These are phyloP conservation scores for Penicillium nordicum DNA, from an alignment of 2,329 filamentous ascomycete genomes.

Conservation along the genomic window DNA sequence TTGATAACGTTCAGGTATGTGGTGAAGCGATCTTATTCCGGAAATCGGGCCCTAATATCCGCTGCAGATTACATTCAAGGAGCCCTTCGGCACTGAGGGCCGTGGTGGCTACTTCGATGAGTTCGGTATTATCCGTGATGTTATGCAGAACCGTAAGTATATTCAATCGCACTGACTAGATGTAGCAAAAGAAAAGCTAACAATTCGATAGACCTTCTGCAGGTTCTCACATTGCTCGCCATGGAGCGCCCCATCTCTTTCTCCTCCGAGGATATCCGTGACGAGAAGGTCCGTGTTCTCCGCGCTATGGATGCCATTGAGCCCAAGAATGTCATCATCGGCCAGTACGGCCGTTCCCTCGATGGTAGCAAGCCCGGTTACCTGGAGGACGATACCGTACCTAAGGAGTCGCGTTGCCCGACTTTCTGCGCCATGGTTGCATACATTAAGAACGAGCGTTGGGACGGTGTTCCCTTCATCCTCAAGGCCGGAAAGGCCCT, in stretches of 20 bases:
- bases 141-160: slow-evolving; percentile 88
- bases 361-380: slow-evolving; percentile 96
- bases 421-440: slow-evolving; percentile 97
- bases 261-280: slow-evolving; percentile 94
- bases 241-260: slow-evolving; percentile 99
- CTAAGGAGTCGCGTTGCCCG: slow-evolving; percentile 93
- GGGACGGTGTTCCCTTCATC: slow-evolving; percentile 99
- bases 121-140: slow-evolving; percentile 98
- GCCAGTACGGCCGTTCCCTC: slow-evolving; percentile 93
- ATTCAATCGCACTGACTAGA: not conserved
- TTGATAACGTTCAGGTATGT: slow-evolving; percentile 85
- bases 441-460: slow-evolving; percentile 99
- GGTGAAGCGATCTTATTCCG: not conserved
- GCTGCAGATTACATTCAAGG: slow-evolving; percentile 86
- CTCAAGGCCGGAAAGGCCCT: slow-evolving; percentile 98
- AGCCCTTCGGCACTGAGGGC: slow-evolving; percentile 97
- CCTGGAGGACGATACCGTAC: slow-evolving; percentile 98
- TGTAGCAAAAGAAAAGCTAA: not conserved
- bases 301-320: slow-evolving; percentile 91
- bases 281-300: slow-evolving; percentile 94
- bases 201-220: slow-evolving; percentile 66
- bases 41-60: slow-evolving; percentile 7
- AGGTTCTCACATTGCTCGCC: slow-evolving; percentile 90
- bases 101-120: slow-evolving; percentile 99
- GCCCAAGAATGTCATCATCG: slow-evolving; percentile 99